phyloP scores from a whole-genome alignment of 768 basidiomycete genomes.

The Termitomyces sp. region DNA sequence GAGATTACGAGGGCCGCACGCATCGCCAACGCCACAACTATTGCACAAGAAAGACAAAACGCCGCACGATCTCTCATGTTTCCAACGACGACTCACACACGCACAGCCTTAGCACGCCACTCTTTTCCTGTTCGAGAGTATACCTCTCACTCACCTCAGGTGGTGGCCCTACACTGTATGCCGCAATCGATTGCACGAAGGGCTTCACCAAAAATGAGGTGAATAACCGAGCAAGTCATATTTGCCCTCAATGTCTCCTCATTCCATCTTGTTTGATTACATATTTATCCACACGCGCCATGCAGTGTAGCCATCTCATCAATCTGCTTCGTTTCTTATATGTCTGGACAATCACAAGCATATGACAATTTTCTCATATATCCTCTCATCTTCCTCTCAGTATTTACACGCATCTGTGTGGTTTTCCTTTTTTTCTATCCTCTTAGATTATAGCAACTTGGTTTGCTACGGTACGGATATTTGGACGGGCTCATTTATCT shows the following conservation, averaged over 20 bases:
- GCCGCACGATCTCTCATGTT: conserved; percentile 17
- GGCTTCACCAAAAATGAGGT: conserved; percentile 9
- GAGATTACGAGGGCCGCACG: conserved; percentile 7
- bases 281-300: conserved; percentile 24
- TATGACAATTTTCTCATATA: conserved; percentile 16
- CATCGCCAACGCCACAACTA: conserved; percentile 10
- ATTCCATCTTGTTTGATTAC: conserved; percentile 19
- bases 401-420: conserved; percentile 3
- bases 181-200: conserved; percentile 1
- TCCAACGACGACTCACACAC: conserved; percentile 17
- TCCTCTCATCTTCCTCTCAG: conserved; percentile 8
- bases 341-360: conserved; percentile 21
- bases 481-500: conserved; percentile 17
- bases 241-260: conserved; percentile 3
- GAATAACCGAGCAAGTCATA: conserved; percentile 7
- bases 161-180: not conserved
- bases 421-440: not conserved
- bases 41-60: conserved; percentile 10
- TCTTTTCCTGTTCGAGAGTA: conserved; percentile 19
- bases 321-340: conserved; percentile 23
- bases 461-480: conserved; percentile 14
- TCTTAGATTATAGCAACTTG: conserved; percentile 1
- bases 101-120: conserved; percentile 23
- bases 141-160: conserved; percentile 5
- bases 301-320: conserved; percentile 22